Base-by-base conservation (phyloP, 352 stramenopile species). In the Phytopythium vexans region DNA sequence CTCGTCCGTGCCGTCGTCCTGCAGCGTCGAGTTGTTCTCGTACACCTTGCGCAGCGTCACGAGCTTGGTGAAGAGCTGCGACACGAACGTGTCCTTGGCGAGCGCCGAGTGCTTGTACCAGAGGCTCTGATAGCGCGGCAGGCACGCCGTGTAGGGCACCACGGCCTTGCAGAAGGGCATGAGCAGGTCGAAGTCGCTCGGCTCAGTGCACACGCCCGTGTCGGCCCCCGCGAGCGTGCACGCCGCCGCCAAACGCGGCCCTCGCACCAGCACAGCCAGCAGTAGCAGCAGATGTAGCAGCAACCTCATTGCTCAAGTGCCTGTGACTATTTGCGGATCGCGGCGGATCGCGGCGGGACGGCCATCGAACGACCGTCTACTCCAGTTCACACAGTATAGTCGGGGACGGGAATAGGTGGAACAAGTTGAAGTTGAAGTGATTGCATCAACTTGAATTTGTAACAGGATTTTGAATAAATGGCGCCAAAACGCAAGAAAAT, bases 71-170 rank as follows among this genome's bases (percentile, higher is more conserved):
- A 74, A 84, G 65, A 89, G 81, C 51, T 91, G 76, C 60, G 71
- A 36, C 15, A 84, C 58, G 53, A 89, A 89, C 36, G 68, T 67
- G 61, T 92, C 81, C 57, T 92, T 92, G n/a, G 69, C 45, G 14
- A 86, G 73, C 31, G 78, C 70, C 45, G 78, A 88, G 64, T 92
- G 78, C 55, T 86, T 89, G 72, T 74, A 89, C 79, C 81, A 89
- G 3, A 92, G 58, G 9, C 62, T 83, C 66, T 92, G 78, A 54
- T 88, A 87, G 27, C 67, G 65, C 41, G 81, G 78, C 37, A 92
- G 58, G 27, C 81, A 92, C 52, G 81, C 80, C 14, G 77, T 89
- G 64, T 89, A 92, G 12, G 70, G 78, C 45, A 92, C 62, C 7
- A 89, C 76, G 0, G 71, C 31, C 45, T 85, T 74, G 64, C 81